Evolutionary conservation across 768 basidiomycete species (phyloP).

Genomic region (Cubamyces lactineus): DNA sequence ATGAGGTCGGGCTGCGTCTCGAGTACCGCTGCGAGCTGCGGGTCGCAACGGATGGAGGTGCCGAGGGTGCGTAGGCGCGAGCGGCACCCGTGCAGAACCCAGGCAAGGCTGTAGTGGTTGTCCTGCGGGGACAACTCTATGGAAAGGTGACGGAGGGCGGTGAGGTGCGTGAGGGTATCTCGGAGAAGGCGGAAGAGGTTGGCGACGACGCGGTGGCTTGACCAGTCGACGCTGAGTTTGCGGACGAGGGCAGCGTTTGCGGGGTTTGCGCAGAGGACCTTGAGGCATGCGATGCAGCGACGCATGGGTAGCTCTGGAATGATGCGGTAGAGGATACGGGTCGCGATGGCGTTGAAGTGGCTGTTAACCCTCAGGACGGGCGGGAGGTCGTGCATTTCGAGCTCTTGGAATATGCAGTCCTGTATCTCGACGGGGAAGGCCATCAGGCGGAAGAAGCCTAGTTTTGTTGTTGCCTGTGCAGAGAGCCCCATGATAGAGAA

Average conservation of each 20-base stretch:
- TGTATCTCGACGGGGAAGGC: conserved; percentile 43
- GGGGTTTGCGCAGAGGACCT: conserved; percentile 42
- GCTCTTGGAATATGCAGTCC: conserved; percentile 35
- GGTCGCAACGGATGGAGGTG: conserved; percentile 59
- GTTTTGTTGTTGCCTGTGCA: background rate
- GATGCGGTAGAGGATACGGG: conserved; percentile 41
- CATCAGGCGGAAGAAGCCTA: conserved; percentile 13
- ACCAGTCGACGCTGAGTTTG: conserved; percentile 50
- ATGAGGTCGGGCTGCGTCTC: conserved; percentile 50
- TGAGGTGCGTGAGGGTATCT: conserved; percentile 44
- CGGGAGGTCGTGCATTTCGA: conserved; percentile 34
- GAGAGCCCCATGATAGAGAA: background rate
- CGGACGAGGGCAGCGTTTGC: conserved; percentile 42
- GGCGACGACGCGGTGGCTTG: conserved; percentile 40
- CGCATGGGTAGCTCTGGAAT: conserved; percentile 39
- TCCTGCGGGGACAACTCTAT: conserved; percentile 51
- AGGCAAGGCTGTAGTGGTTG: conserved; percentile 42
- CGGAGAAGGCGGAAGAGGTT: conserved; percentile 57
- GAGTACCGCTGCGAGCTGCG: conserved; percentile 52
- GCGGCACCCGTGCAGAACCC: conserved; percentile 50
- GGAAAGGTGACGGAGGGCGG: conserved; percentile 44
- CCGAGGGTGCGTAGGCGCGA: conserved; percentile 52
- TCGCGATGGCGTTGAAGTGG: conserved; percentile 34
- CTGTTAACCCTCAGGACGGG: conserved; percentile 31
- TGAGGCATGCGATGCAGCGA: conserved; percentile 43